Percentiles rank a stretch among this genome's conserved stretches.
phyloP scores from a whole-genome alignment of 106 monocot species.

The Dioscorea zingiberensis region DNA sequence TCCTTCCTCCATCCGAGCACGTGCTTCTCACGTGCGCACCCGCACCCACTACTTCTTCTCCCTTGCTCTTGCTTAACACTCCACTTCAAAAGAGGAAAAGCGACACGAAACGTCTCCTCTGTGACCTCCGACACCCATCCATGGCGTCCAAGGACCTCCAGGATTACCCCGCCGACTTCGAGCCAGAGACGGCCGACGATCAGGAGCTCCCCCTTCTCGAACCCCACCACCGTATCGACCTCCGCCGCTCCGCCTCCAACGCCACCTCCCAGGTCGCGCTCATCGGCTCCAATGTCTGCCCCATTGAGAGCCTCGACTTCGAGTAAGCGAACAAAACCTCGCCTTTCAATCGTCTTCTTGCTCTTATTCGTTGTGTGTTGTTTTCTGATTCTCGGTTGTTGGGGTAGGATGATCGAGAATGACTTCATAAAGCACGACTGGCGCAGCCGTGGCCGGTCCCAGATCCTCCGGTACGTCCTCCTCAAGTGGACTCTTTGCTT shows the following conservation, averaged over 20 bases:
- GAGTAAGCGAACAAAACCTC: conserved; percentile 32
- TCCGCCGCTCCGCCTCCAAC: conserved; percentile 54
- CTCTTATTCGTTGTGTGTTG: background rate
- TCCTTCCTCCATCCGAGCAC: too few relatives aligned
- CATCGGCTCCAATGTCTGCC: conserved; percentile 72
- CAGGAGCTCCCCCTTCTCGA: background rate
- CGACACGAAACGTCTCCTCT: too few relatives aligned
- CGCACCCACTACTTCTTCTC: too few relatives aligned
- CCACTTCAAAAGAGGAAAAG: too few relatives aligned
- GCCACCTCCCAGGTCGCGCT: conserved; percentile 75
- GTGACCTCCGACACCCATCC: background rate
- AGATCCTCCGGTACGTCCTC: conserved; percentile 50
- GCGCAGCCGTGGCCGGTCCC: conserved; percentile 35
- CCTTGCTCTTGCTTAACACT: too few relatives aligned
- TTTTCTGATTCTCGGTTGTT: background rate
- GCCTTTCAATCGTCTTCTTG: background rate
- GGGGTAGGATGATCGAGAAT: conserved; percentile 69
- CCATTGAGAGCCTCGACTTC: conserved; percentile 91
- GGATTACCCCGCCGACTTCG: background rate
- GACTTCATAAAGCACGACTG: conserved; percentile 84
- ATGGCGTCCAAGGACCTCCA: background rate
- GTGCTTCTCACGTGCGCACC: too few relatives aligned
- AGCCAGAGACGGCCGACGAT: background rate
- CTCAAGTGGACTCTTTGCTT: conserved; percentile 88
- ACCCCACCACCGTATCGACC: conserved; percentile 1